phyloP scores from a whole-genome alignment of 2,329 filamentous ascomycete genomes.

The Beauveria australis region DNA sequence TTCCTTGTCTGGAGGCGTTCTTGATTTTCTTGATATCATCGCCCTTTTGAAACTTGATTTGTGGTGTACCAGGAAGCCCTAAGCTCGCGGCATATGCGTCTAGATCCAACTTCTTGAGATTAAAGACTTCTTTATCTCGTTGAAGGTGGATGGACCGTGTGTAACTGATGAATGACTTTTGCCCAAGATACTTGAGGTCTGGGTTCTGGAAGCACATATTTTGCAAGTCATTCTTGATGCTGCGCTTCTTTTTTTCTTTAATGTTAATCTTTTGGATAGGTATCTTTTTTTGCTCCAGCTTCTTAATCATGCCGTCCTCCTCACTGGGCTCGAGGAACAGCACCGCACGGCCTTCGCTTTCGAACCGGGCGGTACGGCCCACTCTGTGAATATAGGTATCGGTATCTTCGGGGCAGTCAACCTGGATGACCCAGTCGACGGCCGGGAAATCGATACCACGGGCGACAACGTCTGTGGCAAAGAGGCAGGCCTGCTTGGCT shows the following conservation, averaged over 20 bases:
- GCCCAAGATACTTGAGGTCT: slow-evolving; percentile 86
- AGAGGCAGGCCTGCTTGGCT: slow-evolving; percentile 77
- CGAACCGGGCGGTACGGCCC: slow-evolving; percentile 87
- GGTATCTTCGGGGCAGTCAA: slow-evolving; percentile 92
- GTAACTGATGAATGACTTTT: slow-evolving; percentile 93
- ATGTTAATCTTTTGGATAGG: slow-evolving; percentile 81
- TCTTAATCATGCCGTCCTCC: slow-evolving; percentile 81
- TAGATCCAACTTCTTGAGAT: slow-evolving; percentile 72
- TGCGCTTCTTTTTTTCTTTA: slow-evolving; percentile 80
- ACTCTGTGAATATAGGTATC: slow-evolving; percentile 98
- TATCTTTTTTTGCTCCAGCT: slow-evolving; percentile 82
- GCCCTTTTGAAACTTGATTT: slow-evolving; percentile 88
- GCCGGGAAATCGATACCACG: slow-evolving; percentile 91
- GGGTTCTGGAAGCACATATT: slow-evolving; percentile 95
- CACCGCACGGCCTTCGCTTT: slow-evolving; percentile 78
- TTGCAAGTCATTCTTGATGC: slow-evolving; percentile 76
- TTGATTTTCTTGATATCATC: slow-evolving; percentile 81
- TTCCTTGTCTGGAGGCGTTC: slow-evolving; percentile 65
- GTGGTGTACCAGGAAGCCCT: slow-evolving; percentile 82
- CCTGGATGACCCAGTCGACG: slow-evolving; percentile 97
- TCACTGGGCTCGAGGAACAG: slow-evolving; percentile 89
- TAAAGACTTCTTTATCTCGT: slow-evolving; percentile 86
- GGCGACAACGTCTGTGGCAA: slow-evolving; percentile 92
- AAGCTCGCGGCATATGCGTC: slow-evolving; percentile 80
- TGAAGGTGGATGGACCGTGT: slow-evolving; percentile 77